Percentiles rank a stretch among this genome's conserved stretches.
phyloP scores from a whole-genome alignment of 1,284 basidiomycete genomes.

The Fomitiporia mediterranea region DNA sequence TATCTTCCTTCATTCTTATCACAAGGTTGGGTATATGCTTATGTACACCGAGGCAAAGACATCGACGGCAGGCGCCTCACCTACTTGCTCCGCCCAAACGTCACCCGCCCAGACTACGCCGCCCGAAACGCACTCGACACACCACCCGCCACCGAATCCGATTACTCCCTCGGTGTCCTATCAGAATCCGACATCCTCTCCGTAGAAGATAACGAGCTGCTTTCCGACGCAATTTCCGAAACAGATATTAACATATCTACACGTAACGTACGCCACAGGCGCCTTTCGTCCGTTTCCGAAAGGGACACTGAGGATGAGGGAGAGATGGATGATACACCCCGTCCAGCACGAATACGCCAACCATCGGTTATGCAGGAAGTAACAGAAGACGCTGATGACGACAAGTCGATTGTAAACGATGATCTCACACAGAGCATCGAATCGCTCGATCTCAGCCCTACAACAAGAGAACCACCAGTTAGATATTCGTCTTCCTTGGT shows the following conservation, averaged over 20 bases:
- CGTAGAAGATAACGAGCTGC: slow-evolving; percentile 33
- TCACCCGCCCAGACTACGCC: slow-evolving; percentile 51
- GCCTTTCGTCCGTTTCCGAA: slow-evolving; percentile 19
- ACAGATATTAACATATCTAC: slow-evolving; percentile 18
- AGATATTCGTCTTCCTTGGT: slow-evolving; percentile 12
- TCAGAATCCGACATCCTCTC: slow-evolving; percentile 47
- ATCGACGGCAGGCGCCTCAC: slow-evolving; percentile 58
- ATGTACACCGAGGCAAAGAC: slow-evolving; percentile 56
- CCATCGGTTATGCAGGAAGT: slow-evolving; percentile 22
- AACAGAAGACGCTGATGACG: slow-evolving; percentile 28
- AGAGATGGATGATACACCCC: slow-evolving; percentile 1
- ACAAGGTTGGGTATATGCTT: slow-evolving; percentile 1
- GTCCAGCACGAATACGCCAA: slow-evolving; percentile 20
- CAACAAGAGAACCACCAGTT: slow-evolving; percentile 17
- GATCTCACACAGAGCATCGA: slow-evolving; percentile 31
- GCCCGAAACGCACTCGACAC: slow-evolving; percentile 49
- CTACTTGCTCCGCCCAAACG: slow-evolving; percentile 72
- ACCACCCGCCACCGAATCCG: slow-evolving; percentile 62
- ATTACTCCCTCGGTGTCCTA: slow-evolving; percentile 31
- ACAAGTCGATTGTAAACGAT: slow-evolving; percentile 14
- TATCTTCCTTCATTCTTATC: slow-evolving; percentile 2
- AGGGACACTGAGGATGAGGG: slow-evolving; percentile 5
- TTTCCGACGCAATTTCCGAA: slow-evolving; percentile 46
- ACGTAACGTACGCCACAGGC: slow-evolving; percentile 5
- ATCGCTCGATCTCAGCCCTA: slow-evolving; percentile 27